Base-by-base conservation (phyloP, 2,329 filamentous ascomycete species). In the Verticillium albo-atrum region DNA sequence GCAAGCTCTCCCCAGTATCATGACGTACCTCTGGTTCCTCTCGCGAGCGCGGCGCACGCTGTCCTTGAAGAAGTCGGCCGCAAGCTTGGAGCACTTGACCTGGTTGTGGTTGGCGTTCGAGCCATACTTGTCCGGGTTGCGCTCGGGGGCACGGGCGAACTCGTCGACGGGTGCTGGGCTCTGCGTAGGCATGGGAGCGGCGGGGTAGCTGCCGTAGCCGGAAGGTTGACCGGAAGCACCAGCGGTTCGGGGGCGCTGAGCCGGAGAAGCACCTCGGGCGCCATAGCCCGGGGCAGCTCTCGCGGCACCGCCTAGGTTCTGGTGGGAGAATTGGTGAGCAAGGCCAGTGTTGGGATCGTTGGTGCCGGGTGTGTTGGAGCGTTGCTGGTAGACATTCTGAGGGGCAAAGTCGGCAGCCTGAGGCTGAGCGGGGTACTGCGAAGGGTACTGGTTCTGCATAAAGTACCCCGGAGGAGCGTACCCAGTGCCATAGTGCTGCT, bases 31-130 rank as follows among this genome's bases (percentile, higher is more conserved):
- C 75, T 96, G 88, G 74, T 99, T 99, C 61, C 95, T 88, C 77
- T 98, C 95, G 67, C 94, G 86, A 56, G 95, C 95, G 68, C 95
- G 87, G 81, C 97, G 94, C 59, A 99, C 96, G 73, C 94, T 98
- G 76, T 99, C 94, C 77, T 96, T 96, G 86, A 98, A 99, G 80
- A 98, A 98, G 68, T 95, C 92, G 59, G 89, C 87, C 42, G 96
- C 90, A 70, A 88, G 72, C 69, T 87, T 84, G 15, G 83, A 84
- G 72, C 86, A 89, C 70, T 87, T 88, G 76, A 88, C 88, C 76
- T 89, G 85, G 71, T 89, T 89, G 72, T 86, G 87, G 69, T 88
- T 86, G 65, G 85, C 81, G 66, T 84, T 82, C 58, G 80, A 71
- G 34, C 85, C 85, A 66, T 87, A 89, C 70, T 90, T 91, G 70